These are phyloP conservation scores for Aspergillus steynii DNA, from an alignment of 495 filamentous ascomycete species.

Conservation along the genomic window DNA sequence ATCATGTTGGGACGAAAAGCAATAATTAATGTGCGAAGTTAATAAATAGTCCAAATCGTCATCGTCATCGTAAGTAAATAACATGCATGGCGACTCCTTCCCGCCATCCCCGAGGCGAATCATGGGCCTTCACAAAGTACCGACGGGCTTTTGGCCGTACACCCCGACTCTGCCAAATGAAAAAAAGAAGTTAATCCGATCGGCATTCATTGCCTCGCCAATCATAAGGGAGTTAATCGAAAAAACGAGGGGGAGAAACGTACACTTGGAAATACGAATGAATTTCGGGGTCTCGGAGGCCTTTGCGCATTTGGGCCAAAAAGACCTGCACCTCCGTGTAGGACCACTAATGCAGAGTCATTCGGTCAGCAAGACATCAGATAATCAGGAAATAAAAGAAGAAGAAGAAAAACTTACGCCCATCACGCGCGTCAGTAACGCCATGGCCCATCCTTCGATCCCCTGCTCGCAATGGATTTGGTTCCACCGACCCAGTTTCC, in stretches of 20 bases:
- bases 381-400: background rate
- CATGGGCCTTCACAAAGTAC: too few species aligned
- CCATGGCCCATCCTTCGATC: conserved; percentile 56
- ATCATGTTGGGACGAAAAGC: too few species aligned
- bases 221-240: background rate
- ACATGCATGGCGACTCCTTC: too few species aligned
- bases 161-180: conserved; percentile 15
- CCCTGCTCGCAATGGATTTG: conserved; percentile 60
- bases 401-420: conserved; percentile 27
- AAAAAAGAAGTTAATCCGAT: background rate
- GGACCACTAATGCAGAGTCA: conserved; percentile 20
- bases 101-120: too few species aligned
- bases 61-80: too few species aligned
- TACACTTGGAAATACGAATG: conserved; percentile 27
- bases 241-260: conserved; percentile 7
- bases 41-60: too few species aligned
- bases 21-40: too few species aligned
- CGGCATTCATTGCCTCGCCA: background rate
- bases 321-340: conserved; percentile 28
- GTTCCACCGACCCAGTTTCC: conserved; percentile 64
- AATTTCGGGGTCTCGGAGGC: conserved; percentile 19
- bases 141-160: conserved; percentile 20
- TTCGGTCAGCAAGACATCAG: conserved; percentile 8
- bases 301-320: conserved; percentile 24
- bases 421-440: conserved; percentile 59